phyloP scores from a whole-genome alignment of 805 yeast species.

The Nakazawaea siamensis region DNA sequence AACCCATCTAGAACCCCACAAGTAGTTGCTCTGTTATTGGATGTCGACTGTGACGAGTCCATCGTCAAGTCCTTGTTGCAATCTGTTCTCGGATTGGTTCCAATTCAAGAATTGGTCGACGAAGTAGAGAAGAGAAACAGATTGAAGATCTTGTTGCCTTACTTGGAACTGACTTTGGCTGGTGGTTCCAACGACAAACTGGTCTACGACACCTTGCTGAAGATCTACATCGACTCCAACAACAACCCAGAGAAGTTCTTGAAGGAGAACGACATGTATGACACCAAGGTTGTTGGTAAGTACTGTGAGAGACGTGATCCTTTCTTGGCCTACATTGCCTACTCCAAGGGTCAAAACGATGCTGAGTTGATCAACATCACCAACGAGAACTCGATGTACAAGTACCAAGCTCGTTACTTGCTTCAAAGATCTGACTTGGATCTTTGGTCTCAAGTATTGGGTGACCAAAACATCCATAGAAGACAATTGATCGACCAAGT shows the following conservation, averaged over 20 bases:
- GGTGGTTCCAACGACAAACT: slow-evolving; percentile 86
- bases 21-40: slow-evolving; percentile 91
- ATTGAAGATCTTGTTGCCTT: slow-evolving; percentile 84
- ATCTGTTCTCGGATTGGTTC: slow-evolving; percentile 91
- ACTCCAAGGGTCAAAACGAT: slow-evolving; percentile 91
- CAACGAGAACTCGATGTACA: slow-evolving; percentile 96
- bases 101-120: slow-evolving; percentile 77
- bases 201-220: slow-evolving; percentile 89
- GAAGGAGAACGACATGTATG: slow-evolving; percentile 83
- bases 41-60: slow-evolving; percentile 93
- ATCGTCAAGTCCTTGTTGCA: slow-evolving; percentile 73
- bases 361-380: slow-evolving; percentile 85
- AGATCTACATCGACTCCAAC: slow-evolving; percentile 95
- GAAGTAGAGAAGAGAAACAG: slow-evolving; percentile 97
- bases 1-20: slow-evolving; percentile 95
- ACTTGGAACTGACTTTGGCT: slow-evolving; percentile 79
- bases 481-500: slow-evolving; percentile 90
- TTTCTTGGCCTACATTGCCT: slow-evolving; percentile 93
- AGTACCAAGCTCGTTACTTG: slow-evolving; percentile 96
- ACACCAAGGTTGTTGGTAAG: slow-evolving; percentile 92
- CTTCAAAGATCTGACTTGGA: slow-evolving; percentile 78
- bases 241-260: slow-evolving; percentile 96
- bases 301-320: slow-evolving; percentile 99
- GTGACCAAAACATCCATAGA: slow-evolving; percentile 74
- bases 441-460: slow-evolving; percentile 76